These are phyloP conservation scores for Leptomonas seymouri DNA, from an alignment of 208 protist species.

Conservation along the genomic window DNA sequence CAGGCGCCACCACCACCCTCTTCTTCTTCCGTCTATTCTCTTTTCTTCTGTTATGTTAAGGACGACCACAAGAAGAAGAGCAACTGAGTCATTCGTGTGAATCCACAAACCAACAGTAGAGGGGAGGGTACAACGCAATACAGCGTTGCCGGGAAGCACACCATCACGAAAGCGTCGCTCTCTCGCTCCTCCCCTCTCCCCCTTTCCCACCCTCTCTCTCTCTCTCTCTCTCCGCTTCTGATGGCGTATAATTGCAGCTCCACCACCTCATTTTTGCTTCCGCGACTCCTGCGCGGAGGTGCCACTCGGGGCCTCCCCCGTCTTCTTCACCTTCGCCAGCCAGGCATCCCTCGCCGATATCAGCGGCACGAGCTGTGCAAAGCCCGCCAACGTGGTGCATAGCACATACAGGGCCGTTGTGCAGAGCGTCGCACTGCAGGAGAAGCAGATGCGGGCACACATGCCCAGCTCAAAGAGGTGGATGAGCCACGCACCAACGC, in stretches of 20 bases:
- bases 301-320: background rate
- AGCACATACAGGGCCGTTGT: conserved; percentile 42
- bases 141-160: no score
- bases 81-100: no score
- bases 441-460: conserved; percentile 48
- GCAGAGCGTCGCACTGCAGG: conserved; percentile 34
- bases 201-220: no score
- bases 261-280: conserved; percentile 10
- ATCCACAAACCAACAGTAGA: no score
- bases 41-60: background rate
- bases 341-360: conserved; percentile 37
- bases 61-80: background rate
- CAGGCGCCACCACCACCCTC: no score
- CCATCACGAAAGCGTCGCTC: no score
- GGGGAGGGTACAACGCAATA: no score
- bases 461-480: conserved; percentile 63
- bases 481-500: conserved; percentile 44
- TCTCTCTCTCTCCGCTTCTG: no score
- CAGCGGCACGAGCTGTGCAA: conserved; percentile 60
- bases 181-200: no score
- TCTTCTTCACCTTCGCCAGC: conserved; percentile 20
- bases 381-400: conserved; percentile 44
- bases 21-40: background rate
- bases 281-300: conserved; percentile 3
- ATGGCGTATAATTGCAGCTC: no score